Percentiles rank a stretch among this genome's conserved stretches.
Evolutionary conservation across 2,329 filamentous ascomycete species (phyloP).

Genomic region (Diplocarpon rosae): DNA sequence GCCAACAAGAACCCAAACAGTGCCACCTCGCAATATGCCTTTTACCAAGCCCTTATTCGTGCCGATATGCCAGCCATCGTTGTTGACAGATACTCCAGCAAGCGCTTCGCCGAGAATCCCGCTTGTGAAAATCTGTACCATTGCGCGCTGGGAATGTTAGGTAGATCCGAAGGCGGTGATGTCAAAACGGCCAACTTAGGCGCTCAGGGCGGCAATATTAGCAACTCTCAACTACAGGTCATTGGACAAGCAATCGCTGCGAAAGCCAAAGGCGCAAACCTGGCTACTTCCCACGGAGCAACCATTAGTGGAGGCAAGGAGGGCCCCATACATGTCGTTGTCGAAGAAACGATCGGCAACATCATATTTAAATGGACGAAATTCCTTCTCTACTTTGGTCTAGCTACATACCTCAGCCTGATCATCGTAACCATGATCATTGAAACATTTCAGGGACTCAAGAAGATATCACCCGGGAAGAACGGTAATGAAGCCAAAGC

Average conservation of each 20-base stretch:
- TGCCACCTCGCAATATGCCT: slow-evolving; percentile 79
- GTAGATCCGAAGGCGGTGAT: slow-evolving; percentile 30
- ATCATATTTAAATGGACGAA: slow-evolving; percentile 85
- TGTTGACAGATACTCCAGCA: slow-evolving; percentile 79
- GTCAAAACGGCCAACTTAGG: not conserved
- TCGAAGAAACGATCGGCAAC: slow-evolving; percentile 76
- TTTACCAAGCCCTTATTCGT: slow-evolving; percentile 82
- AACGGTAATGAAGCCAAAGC: slow-evolving; percentile 76
- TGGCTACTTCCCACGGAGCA: slow-evolving; percentile 38
- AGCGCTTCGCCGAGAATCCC: slow-evolving; percentile 70
- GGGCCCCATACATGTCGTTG: slow-evolving; percentile 86
- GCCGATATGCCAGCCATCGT: slow-evolving; percentile 92
- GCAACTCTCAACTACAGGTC: slow-evolving; percentile 57
- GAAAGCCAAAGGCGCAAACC: slow-evolving; percentile 54
- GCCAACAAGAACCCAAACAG: slow-evolving; percentile 89
- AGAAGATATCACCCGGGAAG: slow-evolving; percentile 58
- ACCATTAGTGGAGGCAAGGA: slow-evolving; percentile 56
- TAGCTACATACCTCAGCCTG: slow-evolving; percentile 70
- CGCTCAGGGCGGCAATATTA: slow-evolving; percentile 31
- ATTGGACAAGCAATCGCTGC: slow-evolving; percentile 75
- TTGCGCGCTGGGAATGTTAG: slow-evolving; percentile 57
- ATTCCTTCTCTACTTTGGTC: slow-evolving; percentile 67
- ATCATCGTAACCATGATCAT: slow-evolving; percentile 72
- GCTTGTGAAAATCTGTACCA: slow-evolving; percentile 70
- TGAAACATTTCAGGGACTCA: slow-evolving; percentile 68